Base-by-base conservation (phyloP, 306 rosid species). In the Calophaca sinica region DNA sequence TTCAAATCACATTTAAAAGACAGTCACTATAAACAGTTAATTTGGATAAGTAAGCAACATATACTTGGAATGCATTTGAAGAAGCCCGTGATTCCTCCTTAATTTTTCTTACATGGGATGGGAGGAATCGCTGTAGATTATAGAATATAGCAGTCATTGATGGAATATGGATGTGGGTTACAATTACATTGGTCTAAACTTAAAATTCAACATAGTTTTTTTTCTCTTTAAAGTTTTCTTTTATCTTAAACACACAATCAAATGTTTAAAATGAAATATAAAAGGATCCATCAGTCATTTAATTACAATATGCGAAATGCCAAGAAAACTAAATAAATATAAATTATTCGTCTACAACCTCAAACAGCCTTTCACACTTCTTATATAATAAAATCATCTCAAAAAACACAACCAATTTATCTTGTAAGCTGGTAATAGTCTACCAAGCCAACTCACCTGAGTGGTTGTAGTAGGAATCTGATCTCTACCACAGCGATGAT, bases 401-500 rank as follows among this genome's bases (percentile, higher is more conserved):
- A 12, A 35, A 35, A 68, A 54, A 46, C 38, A 53, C 5, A 49
- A 68, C 9, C 9, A 63, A 54, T 31, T 46, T 35, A 73, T 45
- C 44, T 46, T 0, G 28, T 46, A 66, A 54, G 65, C 35, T n/a
- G 61, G 55, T 62, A 15, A 46, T 14, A 55, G 52, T 72, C 51
- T 31, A 72, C 66, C 7, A 50, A 14, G 61, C 54, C 72, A 85
- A 82, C 87, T 38, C 75, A 87, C 98, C 97, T 94, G 96, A 75
- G 86, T 79, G 9, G 93, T 91, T 81, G 85, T 80, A 2, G 93
- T 88, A 49, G 98, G 97, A 70, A 94, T 80, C 68, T 74, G 82
- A 79, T 89, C 96, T 80, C 88, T 88, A 67, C 91, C 65, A 64
- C 96, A 94, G 64, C 58, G 32, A 81, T 89, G 98, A 74, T 91